These are phyloP conservation scores for Thermomyces lanuginosus DNA, from an alignment of 2,329 filamentous ascomycete genomes.

Conservation along the genomic window DNA sequence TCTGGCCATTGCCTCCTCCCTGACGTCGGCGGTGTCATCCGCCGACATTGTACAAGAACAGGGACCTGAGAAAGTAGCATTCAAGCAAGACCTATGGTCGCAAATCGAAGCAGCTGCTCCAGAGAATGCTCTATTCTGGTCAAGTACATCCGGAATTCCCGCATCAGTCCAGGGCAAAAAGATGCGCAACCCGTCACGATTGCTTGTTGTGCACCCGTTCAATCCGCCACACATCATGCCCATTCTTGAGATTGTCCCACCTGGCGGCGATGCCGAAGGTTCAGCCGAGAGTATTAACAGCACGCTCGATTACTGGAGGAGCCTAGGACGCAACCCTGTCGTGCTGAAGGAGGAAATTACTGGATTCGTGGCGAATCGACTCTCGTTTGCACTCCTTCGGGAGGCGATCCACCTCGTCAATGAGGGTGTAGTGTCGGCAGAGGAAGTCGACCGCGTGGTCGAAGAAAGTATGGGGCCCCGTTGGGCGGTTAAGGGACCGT, in stretches of 20 bases:
- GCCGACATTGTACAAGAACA: constrained; percentile 44
- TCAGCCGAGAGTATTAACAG: constrained; percentile 14
- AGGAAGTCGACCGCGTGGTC: constrained; percentile 39
- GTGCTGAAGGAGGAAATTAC: constrained; percentile 35
- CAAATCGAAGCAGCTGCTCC: constrained; percentile 33
- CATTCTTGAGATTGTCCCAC: constrained; percentile 41
- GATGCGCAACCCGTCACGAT: constrained; percentile 28
- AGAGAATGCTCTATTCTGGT: constrained; percentile 36
- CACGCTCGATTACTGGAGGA: constrained; percentile 33
- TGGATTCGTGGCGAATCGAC: constrained; percentile 42
- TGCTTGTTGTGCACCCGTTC: constrained; percentile 45
- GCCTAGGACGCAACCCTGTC: constrained; percentile 30
- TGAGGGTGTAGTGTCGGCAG: constrained; percentile 35
- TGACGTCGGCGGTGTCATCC: constrained; percentile 26
- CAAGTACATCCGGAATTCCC: constrained; percentile 41
- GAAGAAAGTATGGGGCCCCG: constrained; percentile 36
- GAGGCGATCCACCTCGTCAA: constrained; percentile 41
- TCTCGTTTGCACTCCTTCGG: constrained; percentile 40
- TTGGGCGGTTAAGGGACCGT: constrained; percentile 41
- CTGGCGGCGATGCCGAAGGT: constrained; percentile 23
- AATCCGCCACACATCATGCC: constrained; percentile 49
- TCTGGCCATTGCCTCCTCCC: constrained; percentile 22
- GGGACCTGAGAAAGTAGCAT: constrained; percentile 37
- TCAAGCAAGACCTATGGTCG: constrained; percentile 38
- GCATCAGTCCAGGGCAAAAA: constrained; percentile 32